Percentiles rank a stretch among this genome's conserved stretches.
Evolutionary conservation across 2,329 filamentous ascomycete species (phyloP).

Genomic region (Teratosphaeria gauchensis): DNA sequence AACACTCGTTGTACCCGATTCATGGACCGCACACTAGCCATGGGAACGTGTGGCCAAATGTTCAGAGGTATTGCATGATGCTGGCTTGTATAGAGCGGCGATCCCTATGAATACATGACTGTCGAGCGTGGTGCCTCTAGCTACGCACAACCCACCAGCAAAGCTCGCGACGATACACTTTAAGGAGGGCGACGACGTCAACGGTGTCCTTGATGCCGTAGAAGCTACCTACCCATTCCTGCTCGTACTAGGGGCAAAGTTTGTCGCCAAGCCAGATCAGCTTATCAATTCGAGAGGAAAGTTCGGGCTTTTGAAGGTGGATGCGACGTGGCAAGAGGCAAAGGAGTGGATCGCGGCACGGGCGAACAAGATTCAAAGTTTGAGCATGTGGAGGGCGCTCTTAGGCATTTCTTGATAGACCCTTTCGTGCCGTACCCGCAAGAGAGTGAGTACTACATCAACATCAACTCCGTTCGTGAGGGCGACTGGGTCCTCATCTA

Average conservation of each 20-base stretch:
- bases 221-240: constrained; percentile 97
- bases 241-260: constrained; percentile 70
- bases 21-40: no score
- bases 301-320: constrained; percentile 89
- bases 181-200: constrained; percentile 73
- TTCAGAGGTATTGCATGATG: no score
- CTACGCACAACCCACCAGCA: constrained; percentile 85
- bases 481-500: constrained; percentile 99
- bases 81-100: no score
- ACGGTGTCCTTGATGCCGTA: constrained; percentile 82
- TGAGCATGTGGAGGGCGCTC: constrained; percentile 77
- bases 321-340: constrained; percentile 94
- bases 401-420: constrained; percentile 95
- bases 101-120: no score
- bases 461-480: constrained; percentile 99
- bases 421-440: constrained; percentile 94
- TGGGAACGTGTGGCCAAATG: no score
- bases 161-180: constrained; percentile 91
- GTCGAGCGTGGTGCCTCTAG: no score
- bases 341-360: constrained; percentile 88
- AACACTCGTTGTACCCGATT: no score
- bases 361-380: constrained; percentile 89
- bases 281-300: constrained; percentile 99
- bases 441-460: constrained; percentile 98
- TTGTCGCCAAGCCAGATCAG: constrained; percentile 98